phyloP scores from a whole-genome alignment of 495 filamentous ascomycete species.

The Aspergillus ellipticus region DNA sequence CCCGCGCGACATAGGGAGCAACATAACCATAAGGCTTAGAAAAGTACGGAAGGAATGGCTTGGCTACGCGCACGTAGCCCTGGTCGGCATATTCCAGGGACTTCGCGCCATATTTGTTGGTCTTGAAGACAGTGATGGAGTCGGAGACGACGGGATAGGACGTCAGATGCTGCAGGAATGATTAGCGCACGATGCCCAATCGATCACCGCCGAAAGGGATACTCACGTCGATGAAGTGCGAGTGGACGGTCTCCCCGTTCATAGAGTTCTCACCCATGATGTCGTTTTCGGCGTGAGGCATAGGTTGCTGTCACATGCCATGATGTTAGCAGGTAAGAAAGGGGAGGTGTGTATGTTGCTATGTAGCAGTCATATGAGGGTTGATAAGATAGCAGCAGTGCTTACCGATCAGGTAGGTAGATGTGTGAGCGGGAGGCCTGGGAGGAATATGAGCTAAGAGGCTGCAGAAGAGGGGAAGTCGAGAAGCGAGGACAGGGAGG shows the following conservation, averaged over 20 bases:
- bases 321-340: neutral
- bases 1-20: slow-evolving; percentile 76
- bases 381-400: neutral
- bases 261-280: slow-evolving; percentile 47
- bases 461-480: too few species aligned
- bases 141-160: slow-evolving; percentile 85
- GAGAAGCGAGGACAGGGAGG: too few species aligned
- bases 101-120: slow-evolving; percentile 74
- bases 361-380: neutral
- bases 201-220: slow-evolving; percentile 3
- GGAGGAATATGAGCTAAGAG: neutral
- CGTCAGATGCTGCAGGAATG: slow-evolving; percentile 62
- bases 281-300: slow-evolving; percentile 45
- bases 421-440: too few species aligned
- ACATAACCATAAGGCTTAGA: slow-evolving; percentile 71
- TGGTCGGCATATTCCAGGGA: slow-evolving; percentile 67
- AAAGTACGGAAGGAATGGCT: slow-evolving; percentile 75
- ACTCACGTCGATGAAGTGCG: slow-evolving; percentile 65
- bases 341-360: neutral
- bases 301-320: slow-evolving; percentile 17
- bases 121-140: slow-evolving; percentile 70
- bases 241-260: slow-evolving; percentile 65
- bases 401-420: too few species aligned
- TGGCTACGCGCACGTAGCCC: slow-evolving; percentile 62
- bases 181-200: neutral